A percentile compares a stretch with the other conserved stretches of the same genome.
phyloP scores from a whole-genome alignment of 805 yeast species.

The Deakozyma indianensis region DNA sequence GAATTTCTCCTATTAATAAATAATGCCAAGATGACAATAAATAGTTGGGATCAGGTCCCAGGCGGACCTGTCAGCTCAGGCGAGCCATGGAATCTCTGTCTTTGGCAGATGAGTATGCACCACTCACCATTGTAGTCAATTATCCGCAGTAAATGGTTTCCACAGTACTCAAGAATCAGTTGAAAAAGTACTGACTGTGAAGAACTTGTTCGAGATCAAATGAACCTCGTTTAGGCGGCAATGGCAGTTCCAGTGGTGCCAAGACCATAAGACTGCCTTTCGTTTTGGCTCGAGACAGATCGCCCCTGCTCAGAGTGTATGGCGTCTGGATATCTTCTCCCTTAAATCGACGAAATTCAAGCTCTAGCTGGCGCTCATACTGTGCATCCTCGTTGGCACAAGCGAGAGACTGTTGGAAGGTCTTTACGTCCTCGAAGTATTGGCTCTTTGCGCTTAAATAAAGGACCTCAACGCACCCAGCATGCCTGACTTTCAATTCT shows the following conservation, averaged over 20 bases:
- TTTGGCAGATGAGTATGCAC: too few species aligned
- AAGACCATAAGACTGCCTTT: constrained; percentile 26
- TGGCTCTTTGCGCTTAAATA: constrained; percentile 35
- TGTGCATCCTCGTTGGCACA: constrained; percentile 25
- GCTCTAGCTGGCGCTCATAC: constrained; percentile 49
- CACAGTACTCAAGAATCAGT: too few species aligned
- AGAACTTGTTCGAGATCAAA: constrained; percentile 56
- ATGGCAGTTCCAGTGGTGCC: constrained; percentile 52
- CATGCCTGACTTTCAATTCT: constrained; percentile 66
- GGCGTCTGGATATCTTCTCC: constrained; percentile 35
- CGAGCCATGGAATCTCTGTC: too few species aligned
- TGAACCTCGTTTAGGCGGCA: constrained; percentile 57
- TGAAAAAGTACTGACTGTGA: constrained; percentile 62
- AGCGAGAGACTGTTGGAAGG: constrained; percentile 14
- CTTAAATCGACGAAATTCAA: constrained; percentile 45
- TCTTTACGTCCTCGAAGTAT: constrained; percentile 34
- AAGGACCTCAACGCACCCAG: constrained; percentile 42
- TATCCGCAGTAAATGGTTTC: too few species aligned
- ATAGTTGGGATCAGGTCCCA: too few species aligned
- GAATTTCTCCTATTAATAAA: too few species aligned
- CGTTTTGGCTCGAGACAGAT: not conserved
- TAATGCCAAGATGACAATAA: too few species aligned
- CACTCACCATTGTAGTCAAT: too few species aligned
- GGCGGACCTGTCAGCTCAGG: too few species aligned
- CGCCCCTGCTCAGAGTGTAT: constrained; percentile 36